Evolutionary conservation across 2,329 filamentous ascomycete species (phyloP).

Genomic region (Ophiostoma tasmaniense): DNA sequence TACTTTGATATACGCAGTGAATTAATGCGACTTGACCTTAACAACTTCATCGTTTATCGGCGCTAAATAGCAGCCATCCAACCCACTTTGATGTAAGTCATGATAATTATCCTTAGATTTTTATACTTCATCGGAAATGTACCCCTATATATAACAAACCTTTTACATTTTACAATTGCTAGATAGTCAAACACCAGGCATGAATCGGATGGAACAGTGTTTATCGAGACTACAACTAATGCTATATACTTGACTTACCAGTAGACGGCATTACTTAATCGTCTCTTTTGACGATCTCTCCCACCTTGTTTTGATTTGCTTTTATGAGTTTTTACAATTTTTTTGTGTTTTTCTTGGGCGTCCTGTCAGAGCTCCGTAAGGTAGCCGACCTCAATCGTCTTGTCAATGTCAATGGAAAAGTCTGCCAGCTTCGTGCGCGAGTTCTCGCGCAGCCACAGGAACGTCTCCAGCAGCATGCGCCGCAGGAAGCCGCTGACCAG

Average conservation of each 20-base stretch:
- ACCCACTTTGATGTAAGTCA: neutral
- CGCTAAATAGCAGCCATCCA: neutral
- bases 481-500: slow-evolving; percentile 31
- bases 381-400: slow-evolving; percentile 60
- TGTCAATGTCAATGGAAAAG: slow-evolving; percentile 49
- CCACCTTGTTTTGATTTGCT: neutral
- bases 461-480: slow-evolving; percentile 41
- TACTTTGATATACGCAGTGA: no score
- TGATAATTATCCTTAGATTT: no score
- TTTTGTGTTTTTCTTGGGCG: neutral
- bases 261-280: neutral
- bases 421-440: slow-evolving; percentile 58
- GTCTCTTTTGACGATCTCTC: neutral
- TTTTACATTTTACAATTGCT: no score
- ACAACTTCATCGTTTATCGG: no score
- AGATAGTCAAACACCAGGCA: no score
- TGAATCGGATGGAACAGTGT: neutral
- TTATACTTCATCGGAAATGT: no score
- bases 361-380: slow-evolving; percentile 51
- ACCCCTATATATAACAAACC: no score
- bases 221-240: neutral
- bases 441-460: slow-evolving; percentile 59
- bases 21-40: no score
- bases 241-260: neutral
- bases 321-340: neutral